phyloP scores from a whole-genome alignment of 2,329 filamentous ascomycete genomes.

The Colletotrichum sp. region DNA sequence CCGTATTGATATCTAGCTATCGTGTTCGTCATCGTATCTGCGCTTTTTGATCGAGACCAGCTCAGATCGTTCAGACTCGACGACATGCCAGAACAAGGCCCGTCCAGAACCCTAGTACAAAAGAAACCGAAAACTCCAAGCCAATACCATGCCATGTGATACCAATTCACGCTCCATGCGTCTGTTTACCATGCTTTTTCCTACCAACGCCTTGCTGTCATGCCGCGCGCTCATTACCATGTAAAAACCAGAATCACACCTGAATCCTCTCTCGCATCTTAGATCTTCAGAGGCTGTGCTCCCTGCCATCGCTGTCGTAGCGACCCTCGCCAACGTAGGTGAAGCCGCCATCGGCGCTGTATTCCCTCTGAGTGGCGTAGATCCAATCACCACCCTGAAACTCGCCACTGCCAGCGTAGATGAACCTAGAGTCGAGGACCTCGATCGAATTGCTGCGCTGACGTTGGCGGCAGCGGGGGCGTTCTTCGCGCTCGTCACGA shows the following conservation, averaged over 20 bases:
- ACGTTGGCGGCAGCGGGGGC: neutral
- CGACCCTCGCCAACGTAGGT: neutral
- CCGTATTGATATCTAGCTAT: neutral
- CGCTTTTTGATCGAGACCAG: neutral
- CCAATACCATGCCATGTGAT: neutral
- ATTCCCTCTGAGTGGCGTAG: neutral
- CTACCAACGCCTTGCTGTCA: neutral
- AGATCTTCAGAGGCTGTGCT: neutral
- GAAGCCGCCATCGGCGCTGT: neutral
- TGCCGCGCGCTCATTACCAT: neutral
- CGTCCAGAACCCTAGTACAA: neutral
- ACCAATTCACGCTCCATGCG: neutral
- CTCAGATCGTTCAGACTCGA: neutral
- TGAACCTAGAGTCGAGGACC: neutral
- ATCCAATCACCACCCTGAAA: neutral
- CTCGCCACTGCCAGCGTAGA: neutral
- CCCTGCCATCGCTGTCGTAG: neutral
- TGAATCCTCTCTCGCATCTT: neutral
- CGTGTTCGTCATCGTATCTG: neutral
- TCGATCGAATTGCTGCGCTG: neutral
- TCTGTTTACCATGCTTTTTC: neutral
- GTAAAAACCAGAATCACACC: rapidly evolving
- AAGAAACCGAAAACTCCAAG: neutral
- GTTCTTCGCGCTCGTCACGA: neutral
- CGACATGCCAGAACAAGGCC: neutral